Conservation (phyloP, 805 yeast species). For the Metschnikowia gelsemii region DNA sequence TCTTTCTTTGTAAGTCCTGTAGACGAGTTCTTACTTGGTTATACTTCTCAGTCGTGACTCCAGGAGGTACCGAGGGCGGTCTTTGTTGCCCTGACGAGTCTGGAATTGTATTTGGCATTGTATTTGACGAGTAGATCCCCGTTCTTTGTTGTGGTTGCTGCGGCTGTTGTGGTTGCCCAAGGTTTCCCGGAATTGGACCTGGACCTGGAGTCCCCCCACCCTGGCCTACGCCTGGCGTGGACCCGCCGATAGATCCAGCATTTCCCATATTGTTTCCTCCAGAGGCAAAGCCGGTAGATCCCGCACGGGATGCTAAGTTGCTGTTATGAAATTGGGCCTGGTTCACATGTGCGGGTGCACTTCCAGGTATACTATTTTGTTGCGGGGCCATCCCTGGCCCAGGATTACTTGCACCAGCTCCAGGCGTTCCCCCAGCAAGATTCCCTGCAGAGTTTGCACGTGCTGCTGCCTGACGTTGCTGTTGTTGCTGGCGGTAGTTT, state of each 20-base stretch:
- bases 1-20: constrained; percentile 48
- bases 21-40: constrained; percentile 47
- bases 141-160: constrained; percentile 5
- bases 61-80: constrained; percentile 9
- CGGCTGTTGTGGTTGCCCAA: constrained; percentile 2
- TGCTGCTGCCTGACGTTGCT: constrained; percentile 29
- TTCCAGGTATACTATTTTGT: constrained; percentile 1
- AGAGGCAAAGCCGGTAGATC: constrained; percentile 9
- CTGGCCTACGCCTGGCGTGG: constrained; percentile 5
- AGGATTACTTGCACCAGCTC: constrained; percentile 1
- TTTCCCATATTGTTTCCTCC: constrained; percentile 2
- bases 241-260: constrained; percentile 1
- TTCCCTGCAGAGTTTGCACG: constrained; percentile 8
- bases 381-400: constrained; percentile 3
- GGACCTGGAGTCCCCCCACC: too few relatives aligned
- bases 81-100: constrained; percentile 7
- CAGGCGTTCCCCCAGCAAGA: constrained; percentile 3
- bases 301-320: constrained; percentile 5
- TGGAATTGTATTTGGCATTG: constrained; percentile 7
- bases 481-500: constrained; percentile 52
- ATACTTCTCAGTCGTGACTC: constrained; percentile 37
- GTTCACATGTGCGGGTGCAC: constrained; percentile 7
- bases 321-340: constrained; percentile 10
- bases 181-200: not conserved
- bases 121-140: constrained; percentile 6